Base-by-base conservation (phyloP, 306 rosid species). In the Prunus davidiana region DNA sequence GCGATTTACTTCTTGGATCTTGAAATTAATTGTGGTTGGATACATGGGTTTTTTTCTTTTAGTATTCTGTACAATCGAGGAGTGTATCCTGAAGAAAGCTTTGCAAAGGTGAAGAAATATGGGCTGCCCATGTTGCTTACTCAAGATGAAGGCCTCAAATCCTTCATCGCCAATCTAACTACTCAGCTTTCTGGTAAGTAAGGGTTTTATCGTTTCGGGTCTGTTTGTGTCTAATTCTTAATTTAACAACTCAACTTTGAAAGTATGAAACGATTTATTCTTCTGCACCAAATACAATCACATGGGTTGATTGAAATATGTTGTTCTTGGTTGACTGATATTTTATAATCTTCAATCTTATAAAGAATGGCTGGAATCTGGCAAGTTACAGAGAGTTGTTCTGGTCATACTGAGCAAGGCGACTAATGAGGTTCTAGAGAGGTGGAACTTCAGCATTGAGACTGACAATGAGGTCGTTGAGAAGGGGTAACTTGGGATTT, bases 391-490 rank as follows among this genome's bases (percentile, higher is more conserved):
- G 86, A 92, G 99, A 82, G 80, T 96, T 79, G 99, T 96, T 51
- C 93, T 96, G 12, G 98, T 96, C 64, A 90, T 90, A 79, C 86
- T 88, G 90, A 86, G 92, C 77, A 87, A 90, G 82, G 77, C 98
- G 55, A 86, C 90, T 0, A 80, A 85, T 80, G 99, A 92, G 80
- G 98, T 96, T 19, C 88, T 96, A 30, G 99, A 96, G 87, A 91
- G 99, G 83, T 96, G 99, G 99, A 96, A 92, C 61, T 96, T 96
- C 86, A 91, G 98, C 83, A 96, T 96, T 78, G 98, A 96, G 84
- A 96, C 99, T 0, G 98, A 96, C 52, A 73, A 84, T 5, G 98
- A 88, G 49, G 97, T 89, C 46, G 94, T 96, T n/a, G 98, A 89
- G 73, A 81, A 86, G 15, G 90, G 98, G 98, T 93, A 24, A 24